Conservation (phyloP, 1,284 basidiomycete species). For the Ustilago tritici region DNA sequence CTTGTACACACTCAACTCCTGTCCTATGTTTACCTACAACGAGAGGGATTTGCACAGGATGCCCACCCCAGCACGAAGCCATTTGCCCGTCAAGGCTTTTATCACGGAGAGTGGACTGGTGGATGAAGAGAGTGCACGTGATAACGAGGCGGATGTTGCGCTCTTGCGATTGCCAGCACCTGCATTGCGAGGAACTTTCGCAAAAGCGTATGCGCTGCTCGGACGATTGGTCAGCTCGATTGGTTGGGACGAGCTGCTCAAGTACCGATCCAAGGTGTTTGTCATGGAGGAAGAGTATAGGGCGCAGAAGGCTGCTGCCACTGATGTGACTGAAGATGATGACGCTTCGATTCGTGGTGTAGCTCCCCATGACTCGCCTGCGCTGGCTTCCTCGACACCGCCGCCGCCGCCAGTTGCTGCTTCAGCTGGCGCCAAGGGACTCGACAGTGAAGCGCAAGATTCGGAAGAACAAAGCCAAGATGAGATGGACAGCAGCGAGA, state of each 20-base stretch:
- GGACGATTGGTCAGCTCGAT: slow-evolving; percentile 90
- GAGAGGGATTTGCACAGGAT: slow-evolving; percentile 92
- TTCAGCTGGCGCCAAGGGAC: slow-evolving; percentile 10
- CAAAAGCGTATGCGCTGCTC: slow-evolving; percentile 89
- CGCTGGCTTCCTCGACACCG: slow-evolving; percentile 36
- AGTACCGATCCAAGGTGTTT: slow-evolving; percentile 91
- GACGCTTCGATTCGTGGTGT: slow-evolving; percentile 35
- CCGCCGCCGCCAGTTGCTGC: slow-evolving; percentile 28
- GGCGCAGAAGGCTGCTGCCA: slow-evolving; percentile 71
- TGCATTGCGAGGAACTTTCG: slow-evolving; percentile 92
- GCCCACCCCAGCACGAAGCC: slow-evolving; percentile 83
- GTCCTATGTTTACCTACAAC: slow-evolving; percentile 99
- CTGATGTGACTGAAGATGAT: slow-evolving; percentile 33
- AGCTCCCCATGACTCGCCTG: slow-evolving; percentile 34
- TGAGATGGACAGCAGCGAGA: slow-evolving; percentile 38
- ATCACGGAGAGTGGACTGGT: slow-evolving; percentile 80
- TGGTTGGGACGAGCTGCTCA: slow-evolving; percentile 98
- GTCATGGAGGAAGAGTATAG: slow-evolving; percentile 99
- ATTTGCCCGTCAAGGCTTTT: slow-evolving; percentile 85
- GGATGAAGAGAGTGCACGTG: slow-evolving; percentile 76
- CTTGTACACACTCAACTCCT: slow-evolving; percentile 94
- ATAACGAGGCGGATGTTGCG: slow-evolving; percentile 95
- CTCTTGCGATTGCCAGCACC: slow-evolving; percentile 92
- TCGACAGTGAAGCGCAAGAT: slow-evolving; percentile 14
- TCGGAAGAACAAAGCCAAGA: slow-evolving; percentile 34